Evolutionary conservation across 2,329 filamentous ascomycete genomes (phyloP).

Genomic region (Diaporthe vaccinii): DNA sequence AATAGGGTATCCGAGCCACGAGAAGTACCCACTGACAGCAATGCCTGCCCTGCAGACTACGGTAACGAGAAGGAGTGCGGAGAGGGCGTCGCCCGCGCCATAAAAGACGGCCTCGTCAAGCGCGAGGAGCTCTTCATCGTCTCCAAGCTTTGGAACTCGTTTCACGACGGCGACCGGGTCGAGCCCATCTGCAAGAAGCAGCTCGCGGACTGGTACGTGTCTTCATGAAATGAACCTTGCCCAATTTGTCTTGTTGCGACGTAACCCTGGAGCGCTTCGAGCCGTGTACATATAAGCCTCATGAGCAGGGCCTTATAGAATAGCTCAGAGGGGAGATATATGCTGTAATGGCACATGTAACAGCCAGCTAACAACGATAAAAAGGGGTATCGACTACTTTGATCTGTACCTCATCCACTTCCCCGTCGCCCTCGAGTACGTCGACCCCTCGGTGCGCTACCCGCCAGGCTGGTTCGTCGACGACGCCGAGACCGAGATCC

Average conservation of each 20-base stretch:
- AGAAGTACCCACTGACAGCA: background rate
- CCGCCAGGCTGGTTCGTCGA: conserved; percentile 80
- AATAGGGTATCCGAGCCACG: background rate
- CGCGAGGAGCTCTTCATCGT: conserved; percentile 92
- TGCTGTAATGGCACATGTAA: background rate
- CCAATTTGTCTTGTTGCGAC: background rate
- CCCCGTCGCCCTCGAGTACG: conserved; percentile 87
- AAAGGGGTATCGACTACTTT: conserved; percentile 81
- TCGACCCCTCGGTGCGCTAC: conserved; percentile 83
- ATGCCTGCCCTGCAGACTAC: conserved; percentile 72
- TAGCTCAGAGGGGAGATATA: background rate
- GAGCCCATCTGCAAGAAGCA: conserved; percentile 82
- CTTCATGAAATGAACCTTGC: background rate
- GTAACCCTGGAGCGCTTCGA: background rate
- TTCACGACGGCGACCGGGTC: conserved; percentile 85
- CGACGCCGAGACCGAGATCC: conserved; percentile 72
- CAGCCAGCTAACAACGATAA: background rate
- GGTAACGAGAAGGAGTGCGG: conserved; percentile 86
- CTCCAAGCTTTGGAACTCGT: conserved; percentile 94
- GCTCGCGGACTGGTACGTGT: conserved; percentile 76
- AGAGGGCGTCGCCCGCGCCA: conserved; percentile 82
- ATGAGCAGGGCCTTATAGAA: background rate
- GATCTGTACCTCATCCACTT: conserved; percentile 93
- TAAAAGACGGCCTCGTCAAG: conserved; percentile 84
- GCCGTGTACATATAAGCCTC: background rate